These are phyloP conservation scores for Penicillium taxi DNA, from an alignment of 495 filamentous ascomycete species.

Conservation along the genomic window DNA sequence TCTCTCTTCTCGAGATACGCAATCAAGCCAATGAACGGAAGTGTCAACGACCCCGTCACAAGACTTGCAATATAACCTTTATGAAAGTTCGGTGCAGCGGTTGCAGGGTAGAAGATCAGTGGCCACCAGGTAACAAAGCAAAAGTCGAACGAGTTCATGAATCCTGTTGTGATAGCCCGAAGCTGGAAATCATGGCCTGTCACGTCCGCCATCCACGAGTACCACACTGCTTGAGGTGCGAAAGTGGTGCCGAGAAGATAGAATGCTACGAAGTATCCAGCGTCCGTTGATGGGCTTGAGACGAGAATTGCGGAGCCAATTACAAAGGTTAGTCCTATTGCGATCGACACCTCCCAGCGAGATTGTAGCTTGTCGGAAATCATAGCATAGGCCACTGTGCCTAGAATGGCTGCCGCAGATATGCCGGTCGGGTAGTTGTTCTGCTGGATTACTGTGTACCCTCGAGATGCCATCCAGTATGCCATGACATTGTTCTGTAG, in stretches of 20 bases:
- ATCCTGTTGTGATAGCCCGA: slow-evolving; percentile 28
- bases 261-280: slow-evolving; percentile 26
- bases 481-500: slow-evolving; percentile 32
- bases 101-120: slow-evolving; percentile 28
- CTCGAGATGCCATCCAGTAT: slow-evolving; percentile 29
- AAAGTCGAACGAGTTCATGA: slow-evolving; percentile 35
- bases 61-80: slow-evolving; percentile 31
- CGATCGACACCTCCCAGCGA: slow-evolving; percentile 28
- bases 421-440: slow-evolving; percentile 30
- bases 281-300: slow-evolving; percentile 14
- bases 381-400: slow-evolving; percentile 25
- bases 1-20: slow-evolving; percentile 25
- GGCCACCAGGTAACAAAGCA: slow-evolving; percentile 34
- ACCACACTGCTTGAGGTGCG: slow-evolving; percentile 32
- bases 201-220: slow-evolving; percentile 31
- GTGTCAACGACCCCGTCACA: slow-evolving; percentile 23
- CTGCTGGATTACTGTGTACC: slow-evolving; percentile 27
- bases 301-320: slow-evolving; percentile 29
- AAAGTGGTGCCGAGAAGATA: slow-evolving; percentile 30
- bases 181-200: slow-evolving; percentile 28
- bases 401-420: slow-evolving; percentile 26
- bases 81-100: slow-evolving; percentile 25
- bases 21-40: slow-evolving; percentile 24
- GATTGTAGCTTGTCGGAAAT: slow-evolving; percentile 29
- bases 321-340: slow-evolving; percentile 27